A percentile compares a stretch with the other conserved stretches of the same genome.
phyloP scores from a whole-genome alignment of 306 rosid species.

The Citrullus amarus region DNA sequence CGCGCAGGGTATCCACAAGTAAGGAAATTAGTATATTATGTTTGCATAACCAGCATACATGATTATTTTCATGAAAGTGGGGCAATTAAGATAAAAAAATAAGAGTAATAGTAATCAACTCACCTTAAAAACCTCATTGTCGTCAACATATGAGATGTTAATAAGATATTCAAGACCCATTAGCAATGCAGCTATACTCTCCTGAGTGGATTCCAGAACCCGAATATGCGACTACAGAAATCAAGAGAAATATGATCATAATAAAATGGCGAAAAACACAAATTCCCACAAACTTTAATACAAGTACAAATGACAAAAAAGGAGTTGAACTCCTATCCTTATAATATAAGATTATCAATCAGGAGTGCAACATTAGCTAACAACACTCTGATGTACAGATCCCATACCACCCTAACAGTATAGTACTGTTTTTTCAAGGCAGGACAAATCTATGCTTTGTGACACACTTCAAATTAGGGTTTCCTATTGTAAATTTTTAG shows the following conservation, averaged over 20 bases:
- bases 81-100: neutral
- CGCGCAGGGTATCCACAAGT: neutral
- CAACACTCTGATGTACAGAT: neutral
- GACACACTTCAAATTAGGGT: neutral
- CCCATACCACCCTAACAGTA: neutral
- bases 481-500: neutral
- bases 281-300: neutral
- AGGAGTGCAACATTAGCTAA: neutral
- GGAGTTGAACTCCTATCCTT: neutral
- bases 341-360: neutral
- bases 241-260: neutral
- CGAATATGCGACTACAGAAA: conserved; percentile 65
- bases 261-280: neutral
- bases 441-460: neutral
- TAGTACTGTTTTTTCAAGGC: neutral
- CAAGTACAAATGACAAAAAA: neutral
- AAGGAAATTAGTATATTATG: neutral
- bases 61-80: too few species aligned
- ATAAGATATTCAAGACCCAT: conserved; percentile 92
- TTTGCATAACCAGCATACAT: neutral
- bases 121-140: conserved; percentile 96
- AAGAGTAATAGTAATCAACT: neutral
- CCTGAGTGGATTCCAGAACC: conserved; percentile 62
- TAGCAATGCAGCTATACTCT: conserved; percentile 57
- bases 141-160: conserved; percentile 90